Percentiles rank a stretch among this genome's conserved stretches.
phyloP scores from a whole-genome alignment of 495 filamentous ascomycete genomes.

The Lichina pygmaea region DNA sequence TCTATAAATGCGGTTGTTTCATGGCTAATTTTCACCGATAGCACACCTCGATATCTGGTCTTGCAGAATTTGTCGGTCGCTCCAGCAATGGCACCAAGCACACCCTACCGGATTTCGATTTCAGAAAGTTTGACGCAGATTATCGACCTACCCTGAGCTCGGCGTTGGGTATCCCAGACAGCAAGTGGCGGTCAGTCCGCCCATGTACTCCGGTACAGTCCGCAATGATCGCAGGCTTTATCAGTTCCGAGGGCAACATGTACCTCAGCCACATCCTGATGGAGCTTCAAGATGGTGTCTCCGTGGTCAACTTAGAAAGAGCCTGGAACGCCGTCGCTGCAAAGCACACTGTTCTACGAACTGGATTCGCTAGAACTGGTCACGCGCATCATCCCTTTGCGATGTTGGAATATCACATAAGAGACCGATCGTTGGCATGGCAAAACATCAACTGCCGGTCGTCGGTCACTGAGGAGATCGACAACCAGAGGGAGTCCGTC shows the following conservation, averaged over 20 bases:
- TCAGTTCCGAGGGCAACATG: conserved; percentile 22
- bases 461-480: background rate
- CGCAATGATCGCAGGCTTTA: conserved; percentile 33
- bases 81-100: background rate
- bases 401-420: conserved; percentile 27
- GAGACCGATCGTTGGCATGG: background rate
- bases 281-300: conserved; percentile 8
- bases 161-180: background rate
- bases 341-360: conserved; percentile 12
- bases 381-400: conserved; percentile 25
- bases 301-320: conserved; percentile 1
- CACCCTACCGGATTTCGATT: conserved; percentile 5
- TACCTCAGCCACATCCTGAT: conserved; percentile 37
- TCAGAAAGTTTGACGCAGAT: conserved; percentile 15
- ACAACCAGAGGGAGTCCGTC: background rate
- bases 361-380: conserved; percentile 11
- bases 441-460: background rate
- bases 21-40: background rate
- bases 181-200: conserved; percentile 17
- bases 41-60: conserved; percentile 20
- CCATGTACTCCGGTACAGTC: conserved; percentile 39
- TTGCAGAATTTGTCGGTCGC: conserved; percentile 12
- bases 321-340: conserved; percentile 9
- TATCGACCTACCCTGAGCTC: conserved; percentile 10
- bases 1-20: background rate